These are phyloP conservation scores for Fusarium citri DNA, from an alignment of 2,329 filamentous ascomycete species.

Conservation along the genomic window DNA sequence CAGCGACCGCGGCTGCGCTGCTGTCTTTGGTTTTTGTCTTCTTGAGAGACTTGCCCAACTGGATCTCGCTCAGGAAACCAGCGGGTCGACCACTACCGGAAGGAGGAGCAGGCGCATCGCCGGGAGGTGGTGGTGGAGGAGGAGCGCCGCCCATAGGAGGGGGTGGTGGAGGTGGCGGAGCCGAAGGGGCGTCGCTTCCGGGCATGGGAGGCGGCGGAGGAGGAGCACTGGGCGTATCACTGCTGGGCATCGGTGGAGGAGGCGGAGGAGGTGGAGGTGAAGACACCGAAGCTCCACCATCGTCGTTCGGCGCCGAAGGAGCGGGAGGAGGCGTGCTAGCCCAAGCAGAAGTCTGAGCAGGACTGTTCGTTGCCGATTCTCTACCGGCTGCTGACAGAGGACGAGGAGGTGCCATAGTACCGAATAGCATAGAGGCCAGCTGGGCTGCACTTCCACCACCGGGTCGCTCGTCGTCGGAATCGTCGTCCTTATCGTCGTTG, in stretches of 20 bases:
- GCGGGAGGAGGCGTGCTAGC: slow-evolving; percentile 55
- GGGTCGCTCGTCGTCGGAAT: slow-evolving; percentile 74
- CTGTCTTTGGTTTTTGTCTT: slow-evolving; percentile 93
- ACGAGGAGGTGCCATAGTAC: slow-evolving; percentile 94
- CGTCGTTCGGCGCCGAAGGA: slow-evolving; percentile 49
- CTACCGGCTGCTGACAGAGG: slow-evolving; percentile 86
- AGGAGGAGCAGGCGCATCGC: slow-evolving; percentile 57
- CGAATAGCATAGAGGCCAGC: slow-evolving; percentile 93
- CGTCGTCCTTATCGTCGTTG: slow-evolving; percentile 66
- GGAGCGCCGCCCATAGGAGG: slow-evolving; percentile 51
- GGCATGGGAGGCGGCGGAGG: slow-evolving; percentile 54
- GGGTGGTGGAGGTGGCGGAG: slow-evolving; percentile 60
- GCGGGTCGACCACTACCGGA: slow-evolving; percentile 63
- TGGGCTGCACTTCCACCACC: slow-evolving; percentile 89
- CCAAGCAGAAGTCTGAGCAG: slow-evolving; percentile 55
- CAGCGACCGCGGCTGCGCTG: slow-evolving; percentile 77
- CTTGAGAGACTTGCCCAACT: slow-evolving; percentile 80
- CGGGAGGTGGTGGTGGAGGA: slow-evolving; percentile 57
- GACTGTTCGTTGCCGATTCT: slow-evolving; percentile 62
- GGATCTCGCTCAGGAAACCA: slow-evolving; percentile 84
- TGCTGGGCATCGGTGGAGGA: slow-evolving; percentile 32
- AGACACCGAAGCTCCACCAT: slow-evolving; percentile 44
- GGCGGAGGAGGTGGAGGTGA: slow-evolving; percentile 50
- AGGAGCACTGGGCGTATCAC: slow-evolving; percentile 44
- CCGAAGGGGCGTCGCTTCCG: slow-evolving; percentile 51